Base-by-base conservation (phyloP, 441 rosid genomes). In the Brassica hybrid region DNA sequence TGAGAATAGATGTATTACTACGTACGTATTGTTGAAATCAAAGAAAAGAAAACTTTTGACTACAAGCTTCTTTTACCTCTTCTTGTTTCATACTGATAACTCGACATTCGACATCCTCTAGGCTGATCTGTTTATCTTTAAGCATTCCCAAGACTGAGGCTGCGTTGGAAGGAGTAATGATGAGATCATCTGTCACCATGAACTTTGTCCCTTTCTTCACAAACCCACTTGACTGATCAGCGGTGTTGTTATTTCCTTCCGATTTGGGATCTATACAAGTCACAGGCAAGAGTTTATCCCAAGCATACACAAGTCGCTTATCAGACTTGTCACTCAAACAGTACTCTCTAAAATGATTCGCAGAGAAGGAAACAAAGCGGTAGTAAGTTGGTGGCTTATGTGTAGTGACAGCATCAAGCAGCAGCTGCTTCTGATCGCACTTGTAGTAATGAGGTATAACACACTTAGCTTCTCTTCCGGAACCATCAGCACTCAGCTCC, bases 101-200 rank as follows among this genome's bases (percentile, higher is more conserved):
- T 36, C 62, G 71, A 12, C 16, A 41, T 23, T 76, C 71, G 0
- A 76, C 60, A 27, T 70, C 76, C 43, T 36, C 74, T 18, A 61
- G 16, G 16, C 17, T 38, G 0, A 23, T 65, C 10, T 74, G 57
- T 13, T 64, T 59, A 34, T 62, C 75, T 59, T 52, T 76, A 5
- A 76, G 19, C 45, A 70, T 34, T 6, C 54, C 60, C 32, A 71
- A 23, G 7, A 41, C 67, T 16, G 80, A 77, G 41, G 67, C 27
- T 6, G 72, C 58, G 45, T 72, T 64, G 1, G 67, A 17, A 38
- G 80, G 80, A 54, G 72, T 65, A 16, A 77, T 45, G 62, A 71
- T 17, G 9, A 77, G 17, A 57, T 77, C 76, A 71, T 77, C 80
- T 12, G 80, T 34, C 61, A 77, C 80, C 52, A 65, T 56, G 17